Base-by-base conservation (phyloP, 2,329 filamentous ascomycete species). In the Myriosclerotinia curreyana region DNA sequence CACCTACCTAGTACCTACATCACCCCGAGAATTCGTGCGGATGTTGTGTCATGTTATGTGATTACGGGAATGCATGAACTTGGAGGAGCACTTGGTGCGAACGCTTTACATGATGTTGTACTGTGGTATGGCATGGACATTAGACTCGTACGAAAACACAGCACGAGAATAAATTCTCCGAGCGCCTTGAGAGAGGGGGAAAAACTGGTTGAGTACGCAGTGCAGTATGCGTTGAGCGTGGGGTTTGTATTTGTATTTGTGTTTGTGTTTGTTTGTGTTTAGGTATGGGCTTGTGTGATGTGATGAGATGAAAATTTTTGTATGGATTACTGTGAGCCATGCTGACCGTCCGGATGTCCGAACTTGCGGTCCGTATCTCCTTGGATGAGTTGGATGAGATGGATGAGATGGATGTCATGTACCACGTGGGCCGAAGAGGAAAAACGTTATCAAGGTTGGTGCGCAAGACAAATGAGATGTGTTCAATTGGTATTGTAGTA, bases 311-410 rank as follows among this genome's bases (percentile, higher is more conserved):
- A n/a, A n/a, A n/a, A n/a, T n/a, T n/a, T n/a, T n/a, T 22, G 11
- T 3, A 12, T 12, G 7, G 11, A 22, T 22, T 25, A 28, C 22
- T 14, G 46, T 25, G 14, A 20, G 46, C 52, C 52, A 40, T 34
- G 5, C 42, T 20, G 15, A 36, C 52, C 25, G 52, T 40, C 14
- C 52, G 34, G 52, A 54, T 40, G 34, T 54, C 52, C 52, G 52
- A 54, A 28, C 34, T 28, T 28, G 36, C 15, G 52, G 52, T 42
- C 52, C 36, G 36, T 42, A 28, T 54, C 36, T 44, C 53, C 38
- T 44, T 44, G 38, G 38, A 8, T 28, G 22, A 20, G 22, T 22
- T 20, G 20, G 52, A 8, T 25, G 17, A 7, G 11, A 17, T n/a
- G n/a, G 5, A 38, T 40, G 9, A 25, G 22, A 20, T 46, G 20